Evolutionary conservation across 257 asterid genomes (phyloP), one percentile per base, ranked within the genome.

Genomic region (Ligustrum vulgare): DNA sequence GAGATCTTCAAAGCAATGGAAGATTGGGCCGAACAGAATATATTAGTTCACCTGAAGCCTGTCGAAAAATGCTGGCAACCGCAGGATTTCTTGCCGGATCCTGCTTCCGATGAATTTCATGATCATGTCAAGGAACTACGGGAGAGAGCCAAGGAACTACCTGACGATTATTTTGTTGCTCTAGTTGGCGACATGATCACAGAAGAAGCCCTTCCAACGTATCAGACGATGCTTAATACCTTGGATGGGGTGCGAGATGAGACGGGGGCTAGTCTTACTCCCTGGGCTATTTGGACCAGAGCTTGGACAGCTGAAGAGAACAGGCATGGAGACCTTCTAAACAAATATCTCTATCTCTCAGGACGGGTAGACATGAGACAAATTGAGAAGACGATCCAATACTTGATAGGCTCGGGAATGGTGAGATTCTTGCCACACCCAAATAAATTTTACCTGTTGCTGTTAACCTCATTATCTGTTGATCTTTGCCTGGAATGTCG

Each of bases 281-380:
- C 97, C 3, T 91, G 97, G 97, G 97, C 94, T 15, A 64, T 88
- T 74, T 91, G 97, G 97, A 89, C 86, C 0, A 80, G 97, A 83
- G 97, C 94, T 5, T 91, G 97, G 97, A 89, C 97, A 62, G 96
- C 97, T 0, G 97, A 91, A 80, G 97, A 91, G 80, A 91, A 91
- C 66, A 80, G 97, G 84, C 97, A 91, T 3, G 97, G 97, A 1
- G 97, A 91, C 86, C 96, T 91, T 78, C 90, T 91, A 7, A 90
- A 91, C 77, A 91, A 89, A 78, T 91, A 91, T 86, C 90, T 91
- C 37, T 91, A 89, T 74, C 87, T 91, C 51, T 88, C 80, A 3
- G 97, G 97, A 13, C 85, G 97, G 49, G 96, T 91, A 0, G 94
- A 91, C 76, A 89, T 91, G 97, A 87, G 78, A 73, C 92, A 89